phyloP scores from a whole-genome alignment of 2,329 filamentous ascomycete genomes.

The Fusarium musae region DNA sequence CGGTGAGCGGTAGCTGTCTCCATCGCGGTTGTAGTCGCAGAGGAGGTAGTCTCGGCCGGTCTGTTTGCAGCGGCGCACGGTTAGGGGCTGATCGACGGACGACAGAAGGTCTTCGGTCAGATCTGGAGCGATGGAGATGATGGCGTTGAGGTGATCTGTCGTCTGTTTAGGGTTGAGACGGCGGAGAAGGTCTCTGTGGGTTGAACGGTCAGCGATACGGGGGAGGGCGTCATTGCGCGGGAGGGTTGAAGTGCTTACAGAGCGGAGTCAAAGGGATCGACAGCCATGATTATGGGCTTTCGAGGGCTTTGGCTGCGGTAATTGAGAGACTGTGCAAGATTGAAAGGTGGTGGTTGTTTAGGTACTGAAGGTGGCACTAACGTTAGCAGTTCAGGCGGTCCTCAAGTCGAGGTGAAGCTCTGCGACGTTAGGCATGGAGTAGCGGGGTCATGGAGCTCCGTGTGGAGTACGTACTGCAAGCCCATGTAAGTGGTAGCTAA shows the following conservation, averaged over 20 bases:
- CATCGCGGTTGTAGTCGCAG: constrained; percentile 99
- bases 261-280: constrained; percentile 79
- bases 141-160: constrained; percentile 84
- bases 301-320: background rate
- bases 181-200: constrained; percentile 90
- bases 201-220: constrained; percentile 22
- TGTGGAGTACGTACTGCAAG: constrained; percentile 27
- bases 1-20: constrained; percentile 96
- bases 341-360: background rate
- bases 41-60: constrained; percentile 95
- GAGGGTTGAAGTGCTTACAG: constrained; percentile 65
- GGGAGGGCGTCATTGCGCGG: constrained; percentile 3
- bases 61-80: constrained; percentile 85
- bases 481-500: constrained; percentile 1
- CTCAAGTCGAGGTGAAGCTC: constrained; percentile 30
- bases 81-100: constrained; percentile 95
- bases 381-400: constrained; percentile 6
- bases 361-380: background rate
- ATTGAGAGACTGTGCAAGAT: background rate
- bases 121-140: constrained; percentile 88
- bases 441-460: constrained; percentile 41
- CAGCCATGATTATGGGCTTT: constrained; percentile 54
- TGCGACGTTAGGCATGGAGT: constrained; percentile 33
- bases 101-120: constrained; percentile 98
- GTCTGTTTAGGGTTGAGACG: constrained; percentile 96